phyloP scores from a whole-genome alignment of 352 stramenopile genomes.

The Pythium dissotocum region DNA sequence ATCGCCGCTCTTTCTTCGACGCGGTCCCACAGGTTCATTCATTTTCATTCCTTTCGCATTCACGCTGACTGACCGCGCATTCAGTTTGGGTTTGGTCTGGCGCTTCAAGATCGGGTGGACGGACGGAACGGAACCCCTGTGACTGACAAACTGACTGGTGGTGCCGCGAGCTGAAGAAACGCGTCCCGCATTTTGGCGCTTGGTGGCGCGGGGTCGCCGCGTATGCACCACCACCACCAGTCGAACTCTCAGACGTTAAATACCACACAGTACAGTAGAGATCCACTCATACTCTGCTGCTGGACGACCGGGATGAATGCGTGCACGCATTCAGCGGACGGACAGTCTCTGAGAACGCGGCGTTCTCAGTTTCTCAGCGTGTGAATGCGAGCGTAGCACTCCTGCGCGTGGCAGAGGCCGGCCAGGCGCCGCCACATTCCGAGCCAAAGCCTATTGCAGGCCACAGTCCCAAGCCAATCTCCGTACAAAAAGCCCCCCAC shows the following conservation, averaged over 20 bases:
- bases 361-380: conserved; percentile 6
- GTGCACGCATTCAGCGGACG: background rate
- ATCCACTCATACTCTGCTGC: too few species aligned
- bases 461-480: background rate
- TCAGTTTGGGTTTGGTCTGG: background rate
- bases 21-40: background rate
- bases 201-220: background rate
- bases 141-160: too few species aligned
- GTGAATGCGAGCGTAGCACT: conserved; percentile 4
- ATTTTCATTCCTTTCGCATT: too few species aligned
- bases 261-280: too few species aligned
- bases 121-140: background rate
- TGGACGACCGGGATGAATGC: background rate
- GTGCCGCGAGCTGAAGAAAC: background rate
- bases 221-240: background rate
- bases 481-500: too few species aligned
- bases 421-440: background rate
- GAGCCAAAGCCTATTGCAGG: background rate
- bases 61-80: background rate
- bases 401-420: background rate
- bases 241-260: background rate
- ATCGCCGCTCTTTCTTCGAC: background rate
- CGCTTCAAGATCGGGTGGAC: background rate
- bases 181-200: background rate
- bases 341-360: background rate